Conservation (phyloP, 768 basidiomycete species). For the Kockovaella imperatae region DNA sequence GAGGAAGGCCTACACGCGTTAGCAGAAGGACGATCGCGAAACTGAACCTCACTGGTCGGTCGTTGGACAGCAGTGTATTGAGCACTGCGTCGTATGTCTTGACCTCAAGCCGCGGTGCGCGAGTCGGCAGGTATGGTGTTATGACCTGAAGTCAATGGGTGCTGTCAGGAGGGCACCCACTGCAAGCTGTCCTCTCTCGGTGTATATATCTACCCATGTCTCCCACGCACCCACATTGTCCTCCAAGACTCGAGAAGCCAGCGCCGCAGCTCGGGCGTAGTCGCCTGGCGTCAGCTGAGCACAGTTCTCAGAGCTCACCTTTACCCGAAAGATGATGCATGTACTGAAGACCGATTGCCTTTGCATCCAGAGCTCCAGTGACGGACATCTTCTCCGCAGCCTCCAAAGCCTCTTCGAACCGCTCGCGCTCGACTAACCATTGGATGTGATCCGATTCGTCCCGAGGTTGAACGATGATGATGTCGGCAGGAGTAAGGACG, state of each 20-base stretch:
- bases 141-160: constrained; percentile 54
- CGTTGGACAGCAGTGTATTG: constrained; percentile 70
- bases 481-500: constrained; percentile 75
- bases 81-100: constrained; percentile 93
- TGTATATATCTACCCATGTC: constrained; percentile 86
- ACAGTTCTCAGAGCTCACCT: constrained; percentile 48
- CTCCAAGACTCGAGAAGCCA: constrained; percentile 78
- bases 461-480: constrained; percentile 77
- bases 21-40: background rate
- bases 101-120: constrained; percentile 67
- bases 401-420: constrained; percentile 82
- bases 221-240: constrained; percentile 82
- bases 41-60: constrained; percentile 54
- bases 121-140: constrained; percentile 80
- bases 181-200: constrained; percentile 68
- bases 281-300: constrained; percentile 47
- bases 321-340: constrained; percentile 75
- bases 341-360: constrained; percentile 70
- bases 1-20: constrained; percentile 56
- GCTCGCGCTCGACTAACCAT: constrained; percentile 79
- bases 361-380: constrained; percentile 42
- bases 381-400: constrained; percentile 62
- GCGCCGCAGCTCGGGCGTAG: constrained; percentile 68
- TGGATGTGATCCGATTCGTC: constrained; percentile 82
- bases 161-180: constrained; percentile 47